phyloP scores from a whole-genome alignment of 2,329 filamentous ascomycete species.

The Fusarium mangiferae region DNA sequence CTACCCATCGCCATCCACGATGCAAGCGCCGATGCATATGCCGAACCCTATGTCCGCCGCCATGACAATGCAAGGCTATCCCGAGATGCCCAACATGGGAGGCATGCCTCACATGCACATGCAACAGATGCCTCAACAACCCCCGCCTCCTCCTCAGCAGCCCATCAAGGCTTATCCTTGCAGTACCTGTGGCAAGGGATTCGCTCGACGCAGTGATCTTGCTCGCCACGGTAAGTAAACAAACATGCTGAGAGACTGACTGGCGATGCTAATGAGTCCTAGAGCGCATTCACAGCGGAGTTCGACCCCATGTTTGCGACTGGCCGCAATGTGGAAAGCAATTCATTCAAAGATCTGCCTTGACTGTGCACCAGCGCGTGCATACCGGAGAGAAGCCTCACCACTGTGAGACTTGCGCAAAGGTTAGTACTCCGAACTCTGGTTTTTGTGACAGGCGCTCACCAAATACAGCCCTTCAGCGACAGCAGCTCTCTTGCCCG shows the following conservation, averaged over 20 bases:
- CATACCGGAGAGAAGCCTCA: slow-evolving; percentile 99
- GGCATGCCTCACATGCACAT: slow-evolving; percentile 52
- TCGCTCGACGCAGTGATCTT: slow-evolving; percentile 92
- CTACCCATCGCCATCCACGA: slow-evolving; percentile 64
- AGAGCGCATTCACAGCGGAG: slow-evolving; percentile 96
- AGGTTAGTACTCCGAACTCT: slow-evolving; percentile 67
- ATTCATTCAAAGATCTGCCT: slow-evolving; percentile 94
- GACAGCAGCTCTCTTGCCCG: slow-evolving; percentile 94
- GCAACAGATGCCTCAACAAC: slow-evolving; percentile 51
- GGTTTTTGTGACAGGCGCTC: background rate
- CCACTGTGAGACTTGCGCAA: slow-evolving; percentile 95
- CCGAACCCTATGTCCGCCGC: slow-evolving; percentile 54
- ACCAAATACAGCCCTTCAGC: slow-evolving; percentile 80
- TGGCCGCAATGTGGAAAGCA: slow-evolving; percentile 90
- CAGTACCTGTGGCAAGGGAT: slow-evolving; percentile 88
- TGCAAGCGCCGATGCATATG: slow-evolving; percentile 62
- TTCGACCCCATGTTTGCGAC: slow-evolving; percentile 92
- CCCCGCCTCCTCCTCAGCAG: slow-evolving; percentile 48
- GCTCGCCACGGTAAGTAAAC: slow-evolving; percentile 84
- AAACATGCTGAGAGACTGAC: background rate
- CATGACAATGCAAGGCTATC: slow-evolving; percentile 57
- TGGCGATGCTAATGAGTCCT: slow-evolving; percentile 50
- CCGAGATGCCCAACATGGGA: slow-evolving; percentile 56
- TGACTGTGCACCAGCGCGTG: slow-evolving; percentile 94
- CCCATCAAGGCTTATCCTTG: slow-evolving; percentile 82